Base-by-base conservation (phyloP, 2,329 filamentous ascomycete species). In the Alternaria ethzedia region DNA sequence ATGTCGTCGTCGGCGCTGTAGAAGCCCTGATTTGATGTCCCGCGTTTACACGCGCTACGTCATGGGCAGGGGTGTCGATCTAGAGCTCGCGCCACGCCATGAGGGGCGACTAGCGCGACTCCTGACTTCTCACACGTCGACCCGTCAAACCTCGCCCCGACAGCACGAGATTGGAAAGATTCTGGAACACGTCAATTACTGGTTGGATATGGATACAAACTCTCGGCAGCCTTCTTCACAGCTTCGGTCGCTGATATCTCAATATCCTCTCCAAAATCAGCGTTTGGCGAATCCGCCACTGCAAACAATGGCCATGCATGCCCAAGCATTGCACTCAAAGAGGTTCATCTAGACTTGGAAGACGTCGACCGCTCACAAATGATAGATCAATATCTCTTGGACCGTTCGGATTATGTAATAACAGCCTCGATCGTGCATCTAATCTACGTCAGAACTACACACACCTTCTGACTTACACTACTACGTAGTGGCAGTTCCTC, bases 31-130 rank as follows among this genome's bases (percentile, higher is more conserved):
- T 72, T 71, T 71, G 69, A 51, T 67, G 64, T 63, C 63, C 66
- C 61, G 62, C 64, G 52, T 61, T 57, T 32, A 54, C 44, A 63
- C 49, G 54, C 10, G 59, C 47, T 77, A 70, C 75, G 75, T 77
- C 74, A 77, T 76, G 20, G 49, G 61, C 74, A 75, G 65, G 73
- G 72, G 64, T 73, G 23, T 11, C 32, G 32, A 36, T 54, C 58
- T 55, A 10, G 59, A 52, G 45, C 51, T 50, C 17, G 58, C 65
- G 65, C 67, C 67, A 71, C 66, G 41, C 41, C 20, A 21, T 2
- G 47, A 52, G 30, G 32, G 47, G 54, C 51, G 36, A 30, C 43
- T 46, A 32, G 54, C 43, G 49, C 49, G 28, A 32, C 43, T 25
- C 17, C 41, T 30, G 47, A 43, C 51, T 12, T 15, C 32, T 25